Evolutionary conservation across 2,329 filamentous ascomycete genomes (phyloP).

Genomic region (Stemphylium beticola): DNA sequence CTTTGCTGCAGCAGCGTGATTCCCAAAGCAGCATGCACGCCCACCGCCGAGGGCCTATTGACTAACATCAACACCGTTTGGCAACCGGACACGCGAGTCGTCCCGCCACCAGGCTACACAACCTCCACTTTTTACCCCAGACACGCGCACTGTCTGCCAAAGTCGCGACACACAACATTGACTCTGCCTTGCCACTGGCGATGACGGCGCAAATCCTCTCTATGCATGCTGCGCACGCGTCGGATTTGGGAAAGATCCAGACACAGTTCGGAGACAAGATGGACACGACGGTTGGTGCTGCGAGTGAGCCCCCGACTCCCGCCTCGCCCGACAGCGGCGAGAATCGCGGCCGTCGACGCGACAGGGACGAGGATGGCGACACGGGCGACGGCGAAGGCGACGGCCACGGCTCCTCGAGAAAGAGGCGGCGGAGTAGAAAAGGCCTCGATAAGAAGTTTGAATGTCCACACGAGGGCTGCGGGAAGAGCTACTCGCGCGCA

Average conservation of each 20-base stretch:
- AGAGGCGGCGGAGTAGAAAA: conserved; percentile 75
- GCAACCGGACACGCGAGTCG: conserved; percentile 23
- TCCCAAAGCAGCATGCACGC: conserved; percentile 29
- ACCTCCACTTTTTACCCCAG: conserved; percentile 20
- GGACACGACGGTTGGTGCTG: conserved; percentile 36
- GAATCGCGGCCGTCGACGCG: conserved; percentile 47
- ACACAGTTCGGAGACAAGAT: conserved; percentile 44
- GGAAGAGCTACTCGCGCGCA: conserved; percentile 94
- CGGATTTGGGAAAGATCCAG: conserved; percentile 45
- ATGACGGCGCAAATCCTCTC: conserved; percentile 50
- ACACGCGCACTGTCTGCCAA: conserved; percentile 19
- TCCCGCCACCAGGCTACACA: conserved; percentile 26
- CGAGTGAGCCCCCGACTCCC: conserved; percentile 40
- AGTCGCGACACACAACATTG: conserved; percentile 15
- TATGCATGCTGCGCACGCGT: conserved; percentile 46
- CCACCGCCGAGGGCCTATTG: conserved; percentile 25
- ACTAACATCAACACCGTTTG: conserved; percentile 18
- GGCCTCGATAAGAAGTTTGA: conserved; percentile 73
- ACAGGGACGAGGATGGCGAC: conserved; percentile 40
- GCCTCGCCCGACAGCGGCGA: conserved; percentile 46
- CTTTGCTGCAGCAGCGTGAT: conserved; percentile 12
- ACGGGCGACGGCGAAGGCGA: conserved; percentile 37
- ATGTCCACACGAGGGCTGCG: conserved; percentile 85
- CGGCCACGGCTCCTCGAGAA: conserved; percentile 48
- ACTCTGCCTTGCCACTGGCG: conserved; percentile 22